Conservation (phyloP, 495 filamentous ascomycete species). For the Penicillium chermesinum region DNA sequence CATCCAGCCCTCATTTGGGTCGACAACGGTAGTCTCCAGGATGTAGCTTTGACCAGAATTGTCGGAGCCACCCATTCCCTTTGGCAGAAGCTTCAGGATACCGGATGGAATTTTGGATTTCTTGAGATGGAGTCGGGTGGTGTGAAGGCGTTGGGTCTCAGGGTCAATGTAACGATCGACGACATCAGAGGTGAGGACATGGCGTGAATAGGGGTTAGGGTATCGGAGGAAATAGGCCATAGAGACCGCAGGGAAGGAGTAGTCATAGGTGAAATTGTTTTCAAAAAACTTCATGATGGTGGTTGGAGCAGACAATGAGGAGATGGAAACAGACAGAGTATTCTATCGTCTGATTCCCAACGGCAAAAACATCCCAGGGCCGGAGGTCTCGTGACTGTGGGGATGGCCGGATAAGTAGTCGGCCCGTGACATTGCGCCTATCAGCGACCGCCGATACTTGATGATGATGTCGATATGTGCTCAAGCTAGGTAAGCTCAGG, state of each 20-base stretch:
- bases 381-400: slow-evolving; percentile 3
- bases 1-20: slow-evolving; percentile 87
- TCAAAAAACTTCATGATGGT: slow-evolving; percentile 84
- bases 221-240: slow-evolving; percentile 99
- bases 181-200: slow-evolving; percentile 95
- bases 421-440: slow-evolving; percentile 4
- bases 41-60: slow-evolving; percentile 78
- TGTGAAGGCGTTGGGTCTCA: slow-evolving; percentile 72
- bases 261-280: slow-evolving; percentile 81
- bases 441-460: neutral
- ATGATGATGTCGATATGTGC: neutral
- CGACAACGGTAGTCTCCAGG: slow-evolving; percentile 84
- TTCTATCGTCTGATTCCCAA: neutral
- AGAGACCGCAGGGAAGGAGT: slow-evolving; percentile 85
- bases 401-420: slow-evolving; percentile 3
- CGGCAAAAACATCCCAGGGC: slow-evolving; percentile 1
- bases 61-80: slow-evolving; percentile 66
- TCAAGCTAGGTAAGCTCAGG: too few relatives aligned
- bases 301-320: neutral
- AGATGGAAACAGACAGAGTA: slow-evolving; percentile 9
- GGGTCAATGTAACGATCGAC: slow-evolving; percentile 83
- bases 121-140: slow-evolving; percentile 88
- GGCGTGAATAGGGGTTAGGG: slow-evolving; percentile 91
- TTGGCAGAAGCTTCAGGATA: slow-evolving; percentile 75
- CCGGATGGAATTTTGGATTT: slow-evolving; percentile 82